phyloP scores from a whole-genome alignment of 1,284 basidiomycete genomes.

The Tremellales sp. region DNA sequence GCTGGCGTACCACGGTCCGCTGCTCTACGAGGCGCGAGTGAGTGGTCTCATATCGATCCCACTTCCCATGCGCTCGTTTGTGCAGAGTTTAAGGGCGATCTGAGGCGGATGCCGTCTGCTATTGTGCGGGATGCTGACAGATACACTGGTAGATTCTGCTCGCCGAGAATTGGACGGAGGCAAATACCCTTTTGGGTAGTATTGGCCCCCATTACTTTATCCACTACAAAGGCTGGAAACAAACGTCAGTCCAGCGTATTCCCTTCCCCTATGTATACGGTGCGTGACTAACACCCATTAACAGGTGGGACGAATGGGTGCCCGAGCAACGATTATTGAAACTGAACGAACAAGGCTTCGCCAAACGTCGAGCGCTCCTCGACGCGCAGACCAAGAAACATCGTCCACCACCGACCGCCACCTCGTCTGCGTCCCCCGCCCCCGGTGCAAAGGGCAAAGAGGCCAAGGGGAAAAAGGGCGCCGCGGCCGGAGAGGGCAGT shows the following conservation, averaged over 20 bases:
- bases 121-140: constrained; percentile 26
- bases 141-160: constrained; percentile 62
- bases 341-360: constrained; percentile 76
- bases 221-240: constrained; percentile 99
- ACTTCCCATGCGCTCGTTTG: constrained; percentile 4
- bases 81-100: constrained; percentile 6
- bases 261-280: background rate
- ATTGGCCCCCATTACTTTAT: constrained; percentile 86
- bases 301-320: constrained; percentile 98
- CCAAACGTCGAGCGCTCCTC: constrained; percentile 60
- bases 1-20: constrained; percentile 88
- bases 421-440: constrained; percentile 18
- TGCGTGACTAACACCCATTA: background rate
- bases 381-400: constrained; percentile 48
- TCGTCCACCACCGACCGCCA: constrained; percentile 20
- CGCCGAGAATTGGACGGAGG: constrained; percentile 68
- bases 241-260: constrained; percentile 64
- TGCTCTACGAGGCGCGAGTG: constrained; percentile 90
- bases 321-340: constrained; percentile 78
- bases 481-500: constrained; percentile 45
- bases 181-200: constrained; percentile 61
- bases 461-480: constrained; percentile 36
- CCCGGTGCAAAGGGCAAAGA: constrained; percentile 26
- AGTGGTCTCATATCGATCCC: constrained; percentile 23
- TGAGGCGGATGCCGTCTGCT: constrained; percentile 4